phyloP scores from a whole-genome alignment of 202 grass and related monocot genomes.

The Panicum virgatum region DNA sequence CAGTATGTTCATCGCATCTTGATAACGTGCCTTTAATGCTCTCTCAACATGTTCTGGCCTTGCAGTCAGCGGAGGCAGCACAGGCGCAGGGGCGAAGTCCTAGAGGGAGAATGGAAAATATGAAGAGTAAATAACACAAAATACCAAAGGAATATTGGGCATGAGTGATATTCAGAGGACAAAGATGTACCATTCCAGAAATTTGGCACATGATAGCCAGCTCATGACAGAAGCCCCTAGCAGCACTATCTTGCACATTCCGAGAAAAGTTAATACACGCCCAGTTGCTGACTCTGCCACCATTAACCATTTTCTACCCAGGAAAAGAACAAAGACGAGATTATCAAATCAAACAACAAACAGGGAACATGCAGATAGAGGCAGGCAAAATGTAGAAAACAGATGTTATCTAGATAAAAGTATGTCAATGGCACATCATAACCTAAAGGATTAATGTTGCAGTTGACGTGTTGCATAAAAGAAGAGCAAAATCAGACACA shows the following conservation, averaged over 20 bases:
- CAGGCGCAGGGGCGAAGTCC: slow-evolving; percentile 81
- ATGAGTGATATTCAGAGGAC: slow-evolving; percentile 13
- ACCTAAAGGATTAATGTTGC: background rate
- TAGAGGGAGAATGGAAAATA: slow-evolving; percentile 27
- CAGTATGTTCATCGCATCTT: slow-evolving; percentile 78
- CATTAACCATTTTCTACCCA: slow-evolving; percentile 94
- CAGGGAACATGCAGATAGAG: background rate
- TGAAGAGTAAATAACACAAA: background rate
- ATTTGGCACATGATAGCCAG: slow-evolving; percentile 91
- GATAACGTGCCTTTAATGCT: slow-evolving; percentile 76
- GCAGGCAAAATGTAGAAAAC: background rate
- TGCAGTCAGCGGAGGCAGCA: slow-evolving; percentile 69
- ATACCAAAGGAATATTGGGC: background rate
- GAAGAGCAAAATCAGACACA: background rate
- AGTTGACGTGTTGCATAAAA: background rate
- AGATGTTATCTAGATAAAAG: background rate
- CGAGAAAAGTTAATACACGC: slow-evolving; percentile 87
- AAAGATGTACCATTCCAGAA: slow-evolving; percentile 86
- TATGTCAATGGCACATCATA: background rate
- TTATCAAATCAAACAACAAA: slow-evolving; percentile 9
- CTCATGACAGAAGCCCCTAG: slow-evolving; percentile 80
- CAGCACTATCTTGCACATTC: slow-evolving; percentile 74
- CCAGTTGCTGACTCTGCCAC: slow-evolving; percentile 84
- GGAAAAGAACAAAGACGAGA: slow-evolving; percentile 15
- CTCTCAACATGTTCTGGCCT: slow-evolving; percentile 88